A percentile compares a stretch with the other conserved stretches of the same genome.
phyloP scores from a whole-genome alignment of 208 protist species.

The Acanthamoeba culbertsoni region DNA sequence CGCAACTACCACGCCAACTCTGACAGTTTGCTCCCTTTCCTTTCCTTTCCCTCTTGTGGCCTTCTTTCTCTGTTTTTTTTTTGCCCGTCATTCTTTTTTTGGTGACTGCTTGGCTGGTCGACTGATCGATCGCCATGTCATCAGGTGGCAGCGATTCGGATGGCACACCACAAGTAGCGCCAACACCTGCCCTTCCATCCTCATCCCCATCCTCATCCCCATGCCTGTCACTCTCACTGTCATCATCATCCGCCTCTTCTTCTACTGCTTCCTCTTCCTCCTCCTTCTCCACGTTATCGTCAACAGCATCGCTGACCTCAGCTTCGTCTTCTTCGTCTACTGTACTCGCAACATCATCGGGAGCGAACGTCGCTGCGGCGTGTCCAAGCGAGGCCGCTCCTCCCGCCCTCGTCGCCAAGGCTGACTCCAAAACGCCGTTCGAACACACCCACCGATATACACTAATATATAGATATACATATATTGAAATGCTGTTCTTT shows the following conservation, averaged over 20 bases:
- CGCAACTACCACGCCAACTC: constrained; percentile 5
- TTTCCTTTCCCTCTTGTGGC: background rate
- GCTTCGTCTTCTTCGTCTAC: too few relatives aligned
- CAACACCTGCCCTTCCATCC: background rate
- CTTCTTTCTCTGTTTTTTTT: background rate
- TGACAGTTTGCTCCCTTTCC: background rate
- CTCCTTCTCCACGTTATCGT: too few relatives aligned
- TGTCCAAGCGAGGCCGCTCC: background rate
- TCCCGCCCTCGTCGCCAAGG: background rate
- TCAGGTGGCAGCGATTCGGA: background rate
- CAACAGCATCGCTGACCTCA: too few relatives aligned
- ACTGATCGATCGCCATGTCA: background rate
- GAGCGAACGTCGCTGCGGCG: background rate
- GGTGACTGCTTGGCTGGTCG: background rate
- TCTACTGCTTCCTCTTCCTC: too few relatives aligned
- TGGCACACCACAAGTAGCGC: background rate
- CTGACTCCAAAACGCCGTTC: background rate
- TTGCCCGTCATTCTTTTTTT: background rate
- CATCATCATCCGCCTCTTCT: too few relatives aligned
- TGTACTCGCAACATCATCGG: background rate
- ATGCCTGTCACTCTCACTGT: too few relatives aligned
- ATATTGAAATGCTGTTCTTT: too few relatives aligned
- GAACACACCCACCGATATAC: background rate
- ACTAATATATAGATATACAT: too few relatives aligned
- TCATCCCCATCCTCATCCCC: background rate